Percentiles rank a stretch among this genome's conserved stretches.
These are phyloP conservation scores for Dactylorhiza incarnata DNA, from an alignment of 106 monocot genomes.

Conservation along the genomic window DNA sequence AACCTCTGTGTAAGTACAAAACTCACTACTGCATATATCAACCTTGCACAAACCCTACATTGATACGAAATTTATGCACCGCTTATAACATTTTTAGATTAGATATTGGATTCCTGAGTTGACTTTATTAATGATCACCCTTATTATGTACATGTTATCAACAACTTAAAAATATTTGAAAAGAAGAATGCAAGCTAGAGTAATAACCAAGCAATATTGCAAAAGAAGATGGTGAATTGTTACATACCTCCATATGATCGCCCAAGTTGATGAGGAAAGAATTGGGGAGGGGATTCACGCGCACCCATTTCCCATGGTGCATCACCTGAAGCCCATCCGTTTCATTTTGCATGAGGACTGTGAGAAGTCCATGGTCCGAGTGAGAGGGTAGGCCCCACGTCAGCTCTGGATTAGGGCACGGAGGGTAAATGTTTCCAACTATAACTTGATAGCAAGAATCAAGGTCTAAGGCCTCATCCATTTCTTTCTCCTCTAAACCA, in stretches of 20 bases:
- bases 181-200: neutral
- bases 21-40: too few species aligned
- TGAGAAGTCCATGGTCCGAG: slow-evolving; percentile 69
- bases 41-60: too few species aligned
- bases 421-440: slow-evolving; percentile 40
- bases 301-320: slow-evolving; percentile 44
- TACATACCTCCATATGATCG: slow-evolving; percentile 65
- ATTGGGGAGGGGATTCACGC: slow-evolving; percentile 30
- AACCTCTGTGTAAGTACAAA: too few species aligned
- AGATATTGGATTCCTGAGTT: neutral
- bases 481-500: slow-evolving; percentile 30
- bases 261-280: slow-evolving; percentile 58
- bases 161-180: too few species aligned
- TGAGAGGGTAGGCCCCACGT: slow-evolving; percentile 45
- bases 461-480: slow-evolving; percentile 30
- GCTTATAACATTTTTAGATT: neutral
- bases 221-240: neutral
- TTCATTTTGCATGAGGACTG: slow-evolving; percentile 52
- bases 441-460: slow-evolving; percentile 28
- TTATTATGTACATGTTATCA: too few species aligned
- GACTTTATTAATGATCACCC: neutral
- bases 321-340: slow-evolving; percentile 54
- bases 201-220: neutral
- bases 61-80: too few species aligned
- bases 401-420: slow-evolving; percentile 39